phyloP scores from a whole-genome alignment of 1,284 basidiomycete genomes.

The Leccinum griseonigrum region DNA sequence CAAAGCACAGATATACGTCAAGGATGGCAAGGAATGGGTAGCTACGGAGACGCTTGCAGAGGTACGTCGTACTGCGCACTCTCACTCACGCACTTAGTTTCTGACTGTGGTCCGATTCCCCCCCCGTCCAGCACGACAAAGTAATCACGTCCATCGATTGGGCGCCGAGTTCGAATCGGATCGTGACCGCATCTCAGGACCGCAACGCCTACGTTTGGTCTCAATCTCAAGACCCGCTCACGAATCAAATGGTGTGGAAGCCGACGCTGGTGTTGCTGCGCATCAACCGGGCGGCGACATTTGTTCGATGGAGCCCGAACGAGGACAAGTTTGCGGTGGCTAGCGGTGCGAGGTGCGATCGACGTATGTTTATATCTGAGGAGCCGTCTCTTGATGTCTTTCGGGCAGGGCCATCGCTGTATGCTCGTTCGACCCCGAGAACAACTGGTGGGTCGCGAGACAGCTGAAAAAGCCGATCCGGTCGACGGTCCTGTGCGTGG shows the following conservation, averaged over 20 bases:
- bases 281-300: constrained; percentile 95
- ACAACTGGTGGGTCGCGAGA: constrained; percentile 99
- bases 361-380: background rate
- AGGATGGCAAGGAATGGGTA: constrained; percentile 71
- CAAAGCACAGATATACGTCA: constrained; percentile 82
- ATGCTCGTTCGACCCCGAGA: constrained; percentile 94
- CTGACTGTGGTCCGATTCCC: background rate
- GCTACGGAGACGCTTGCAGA: constrained; percentile 82
- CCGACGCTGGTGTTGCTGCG: constrained; percentile 95
- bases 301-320: constrained; percentile 94
- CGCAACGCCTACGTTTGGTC: constrained; percentile 99
- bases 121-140: constrained; percentile 86
- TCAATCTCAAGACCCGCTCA: constrained; percentile 69
- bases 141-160: constrained; percentile 98
- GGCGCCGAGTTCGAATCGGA: constrained; percentile 94
- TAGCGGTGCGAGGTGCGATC: constrained; percentile 79
- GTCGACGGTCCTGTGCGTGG: constrained; percentile 90
- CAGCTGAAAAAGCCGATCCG: constrained; percentile 96
- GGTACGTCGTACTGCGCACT: constrained; percentile 43
- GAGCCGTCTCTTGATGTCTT: constrained; percentile 4
- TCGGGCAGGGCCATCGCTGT: constrained; percentile 81
- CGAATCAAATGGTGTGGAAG: constrained; percentile 80
- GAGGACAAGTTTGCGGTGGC: constrained; percentile 99
- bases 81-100: background rate
- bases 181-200: constrained; percentile 98